Conservation (phyloP, 371 early-diverging fungal species). For the Neoconidiobolus thromboides region DNA sequence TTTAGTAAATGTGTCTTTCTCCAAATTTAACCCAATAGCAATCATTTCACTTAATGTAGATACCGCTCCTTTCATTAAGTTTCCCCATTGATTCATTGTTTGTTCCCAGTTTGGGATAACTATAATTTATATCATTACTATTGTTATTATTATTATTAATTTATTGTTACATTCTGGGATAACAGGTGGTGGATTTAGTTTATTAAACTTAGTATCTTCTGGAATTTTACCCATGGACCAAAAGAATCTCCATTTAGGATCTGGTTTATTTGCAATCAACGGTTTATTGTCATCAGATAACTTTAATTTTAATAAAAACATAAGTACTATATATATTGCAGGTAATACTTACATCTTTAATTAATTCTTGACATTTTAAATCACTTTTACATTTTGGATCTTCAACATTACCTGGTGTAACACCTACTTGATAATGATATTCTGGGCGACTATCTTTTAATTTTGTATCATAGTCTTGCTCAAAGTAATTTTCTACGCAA, state of each 20-base stretch:
- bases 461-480: constrained; percentile 29
- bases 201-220: constrained; percentile 25
- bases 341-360: constrained; percentile 15
- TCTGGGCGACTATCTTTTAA: constrained; percentile 37
- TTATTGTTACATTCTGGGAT: constrained; percentile 23
- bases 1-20: constrained; percentile 22
- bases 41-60: constrained; percentile 31
- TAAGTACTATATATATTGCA: background rate
- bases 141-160: background rate
- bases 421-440: constrained; percentile 33
- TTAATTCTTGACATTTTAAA: constrained; percentile 28
- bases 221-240: constrained; percentile 28
- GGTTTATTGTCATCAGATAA: constrained; percentile 20
- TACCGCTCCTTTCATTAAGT: constrained; percentile 27
- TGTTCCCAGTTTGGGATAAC: constrained; percentile 24
- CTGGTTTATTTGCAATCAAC: constrained; percentile 20
- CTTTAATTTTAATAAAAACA: constrained; percentile 6
- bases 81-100: constrained; percentile 42
- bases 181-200: constrained; percentile 38
- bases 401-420: constrained; percentile 42
- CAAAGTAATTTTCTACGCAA: constrained; percentile 45
- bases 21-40: constrained; percentile 35
- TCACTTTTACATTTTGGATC: constrained; percentile 39
- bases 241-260: constrained; percentile 56
- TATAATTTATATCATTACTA: background rate